Conservation (phyloP, 345 rosid species). For the Linum tenue region DNA sequence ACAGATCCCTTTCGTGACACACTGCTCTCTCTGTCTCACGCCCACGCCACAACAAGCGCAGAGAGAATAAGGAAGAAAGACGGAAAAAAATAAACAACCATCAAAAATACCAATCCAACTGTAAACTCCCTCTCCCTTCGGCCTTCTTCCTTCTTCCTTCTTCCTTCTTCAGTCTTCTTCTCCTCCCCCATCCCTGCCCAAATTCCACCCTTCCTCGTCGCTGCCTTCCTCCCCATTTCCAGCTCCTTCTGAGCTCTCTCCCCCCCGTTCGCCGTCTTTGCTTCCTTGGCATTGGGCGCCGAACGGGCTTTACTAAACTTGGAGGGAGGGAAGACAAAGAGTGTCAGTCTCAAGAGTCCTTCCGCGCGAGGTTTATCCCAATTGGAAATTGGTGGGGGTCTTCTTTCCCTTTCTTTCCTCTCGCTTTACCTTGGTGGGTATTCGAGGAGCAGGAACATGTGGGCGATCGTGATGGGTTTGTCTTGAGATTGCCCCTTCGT, state of each 20-base stretch:
- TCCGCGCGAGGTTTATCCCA: conserved; percentile 2
- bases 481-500: neutral
- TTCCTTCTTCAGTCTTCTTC: no score
- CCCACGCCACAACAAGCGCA: no score
- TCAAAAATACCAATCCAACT: no score
- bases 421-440: conserved; percentile 13
- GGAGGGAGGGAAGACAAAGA: no score
- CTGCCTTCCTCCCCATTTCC: neutral
- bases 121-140: no score
- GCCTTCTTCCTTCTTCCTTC: no score
- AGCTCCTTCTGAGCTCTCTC: neutral
- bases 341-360: neutral
- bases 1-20: no score
- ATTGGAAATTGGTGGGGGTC: conserved; percentile 8
- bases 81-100: neutral
- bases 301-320: neutral
- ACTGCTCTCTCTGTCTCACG: no score
- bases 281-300: neutral
- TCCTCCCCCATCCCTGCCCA: no score
- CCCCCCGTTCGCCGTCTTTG: neutral
- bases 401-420: neutral
- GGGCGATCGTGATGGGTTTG: conserved; percentile 13
- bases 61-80: no score
- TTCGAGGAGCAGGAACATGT: conserved; percentile 3
- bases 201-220: no score